Conservation (phyloP, 2,329 filamentous ascomycete species). For the Hypoxylon sp. region DNA sequence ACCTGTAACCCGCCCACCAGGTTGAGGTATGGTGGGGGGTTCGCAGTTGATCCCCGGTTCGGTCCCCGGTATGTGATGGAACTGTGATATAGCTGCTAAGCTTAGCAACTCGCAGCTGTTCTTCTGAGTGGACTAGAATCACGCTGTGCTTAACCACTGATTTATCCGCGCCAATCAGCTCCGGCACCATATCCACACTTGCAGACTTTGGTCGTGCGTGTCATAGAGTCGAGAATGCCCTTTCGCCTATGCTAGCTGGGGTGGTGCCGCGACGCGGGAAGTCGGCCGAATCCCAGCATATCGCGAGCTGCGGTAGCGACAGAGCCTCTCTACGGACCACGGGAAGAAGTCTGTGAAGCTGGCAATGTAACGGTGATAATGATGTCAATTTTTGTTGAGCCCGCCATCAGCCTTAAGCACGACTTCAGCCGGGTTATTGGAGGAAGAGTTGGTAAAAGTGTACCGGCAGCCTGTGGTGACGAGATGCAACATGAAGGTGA, state of each 20-base stretch:
- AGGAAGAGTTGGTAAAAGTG: not conserved
- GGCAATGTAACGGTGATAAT: conserved; percentile 1
- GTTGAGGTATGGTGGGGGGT: conserved; percentile 21
- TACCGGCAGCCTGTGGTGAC: no score
- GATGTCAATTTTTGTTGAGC: not conserved
- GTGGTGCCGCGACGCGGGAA: conserved; percentile 15
- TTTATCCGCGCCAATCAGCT: conserved; percentile 37
- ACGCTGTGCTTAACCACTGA: conserved; percentile 17
- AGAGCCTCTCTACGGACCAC: not conserved
- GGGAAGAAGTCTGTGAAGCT: conserved; percentile 2
- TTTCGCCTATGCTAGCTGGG: conserved; percentile 15
- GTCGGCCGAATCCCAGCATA: not conserved
- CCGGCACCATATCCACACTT: conserved; percentile 1
- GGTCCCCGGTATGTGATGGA: conserved; percentile 22
- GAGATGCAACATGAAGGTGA: not conserved
- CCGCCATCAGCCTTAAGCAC: conserved; percentile 1
- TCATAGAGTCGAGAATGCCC: not conserved
- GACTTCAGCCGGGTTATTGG: not conserved
- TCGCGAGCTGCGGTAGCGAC: conserved; percentile 13
- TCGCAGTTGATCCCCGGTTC: conserved; percentile 22
- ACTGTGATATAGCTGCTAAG: conserved; percentile 17
- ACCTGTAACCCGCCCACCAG: conserved; percentile 23
- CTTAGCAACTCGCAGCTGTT: conserved; percentile 14
- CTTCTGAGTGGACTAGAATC: conserved; percentile 21
- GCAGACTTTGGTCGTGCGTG: conserved; percentile 1